A percentile compares a stretch with the other conserved stretches of the same genome.
Conservation (phyloP, 176 grass and related monocot genomes). For the Carex scoparia region DNA sequence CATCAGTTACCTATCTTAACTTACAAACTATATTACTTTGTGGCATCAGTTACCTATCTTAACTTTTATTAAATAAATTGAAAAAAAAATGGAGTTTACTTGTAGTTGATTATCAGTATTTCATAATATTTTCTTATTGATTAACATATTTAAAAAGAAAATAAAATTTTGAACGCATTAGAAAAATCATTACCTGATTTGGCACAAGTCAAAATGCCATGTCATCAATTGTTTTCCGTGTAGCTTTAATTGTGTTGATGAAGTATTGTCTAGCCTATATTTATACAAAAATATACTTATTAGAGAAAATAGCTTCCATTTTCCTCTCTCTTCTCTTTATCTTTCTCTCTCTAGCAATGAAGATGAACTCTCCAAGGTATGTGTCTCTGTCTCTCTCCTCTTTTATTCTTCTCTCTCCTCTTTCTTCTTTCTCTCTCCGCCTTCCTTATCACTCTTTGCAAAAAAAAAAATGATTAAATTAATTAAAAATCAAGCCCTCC, state of each 20-base stretch:
- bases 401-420: conserved; percentile 7
- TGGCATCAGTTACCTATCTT: neutral
- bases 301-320: conserved; percentile 6
- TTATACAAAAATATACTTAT: conserved; percentile 31
- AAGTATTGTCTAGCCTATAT: conserved; percentile 18
- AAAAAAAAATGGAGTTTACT: too few relatives aligned
- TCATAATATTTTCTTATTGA: neutral
- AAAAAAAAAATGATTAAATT: neutral
- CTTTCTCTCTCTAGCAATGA: conserved; percentile 23
- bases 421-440: neutral
- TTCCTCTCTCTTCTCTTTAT: conserved; percentile 17
- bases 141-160: neutral
- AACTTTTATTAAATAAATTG: neutral
- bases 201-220: neutral
- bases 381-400: conserved; percentile 15
- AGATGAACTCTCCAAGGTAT: conserved; percentile 22
- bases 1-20: neutral
- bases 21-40: neutral
- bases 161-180: neutral
- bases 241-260: neutral
- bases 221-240: neutral
- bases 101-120: neutral
- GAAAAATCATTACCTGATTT: neutral
- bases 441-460: neutral
- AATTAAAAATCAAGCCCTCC: neutral